phyloP scores from a whole-genome alignment of 108 stramenopile genomes.

The Skeletonema potamos region DNA sequence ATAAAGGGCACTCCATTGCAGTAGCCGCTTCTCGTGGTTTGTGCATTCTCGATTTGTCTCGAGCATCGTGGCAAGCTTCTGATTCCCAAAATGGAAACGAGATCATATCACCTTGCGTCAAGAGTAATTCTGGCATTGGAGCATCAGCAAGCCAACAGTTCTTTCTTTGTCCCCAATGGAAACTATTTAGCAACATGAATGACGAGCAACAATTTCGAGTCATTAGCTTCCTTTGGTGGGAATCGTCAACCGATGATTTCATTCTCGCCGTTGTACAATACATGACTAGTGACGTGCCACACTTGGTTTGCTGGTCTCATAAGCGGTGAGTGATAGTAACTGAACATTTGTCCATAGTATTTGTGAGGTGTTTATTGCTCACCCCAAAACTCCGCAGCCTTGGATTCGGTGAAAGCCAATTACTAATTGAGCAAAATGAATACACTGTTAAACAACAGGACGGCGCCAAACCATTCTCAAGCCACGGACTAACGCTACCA shows the following conservation, averaged over 20 bases:
- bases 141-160: not conserved
- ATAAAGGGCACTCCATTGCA: constrained; percentile 33
- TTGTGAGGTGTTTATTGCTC: not conserved
- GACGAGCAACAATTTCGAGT: constrained; percentile 41
- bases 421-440: constrained; percentile 9
- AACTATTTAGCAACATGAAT: constrained; percentile 36
- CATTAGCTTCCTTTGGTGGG: constrained; percentile 36
- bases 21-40: constrained; percentile 39
- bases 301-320: constrained; percentile 38
- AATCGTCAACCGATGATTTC: constrained; percentile 21
- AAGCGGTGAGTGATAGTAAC: constrained; percentile 9
- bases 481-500: constrained; percentile 22
- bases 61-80: not conserved
- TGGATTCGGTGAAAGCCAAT: constrained; percentile 34
- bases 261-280: constrained; percentile 42
- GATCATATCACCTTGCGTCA: not conserved
- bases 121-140: not conserved
- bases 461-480: not conserved
- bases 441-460: not conserved
- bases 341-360: not conserved
- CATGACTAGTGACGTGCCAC: constrained; percentile 2
- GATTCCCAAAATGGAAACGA: not conserved
- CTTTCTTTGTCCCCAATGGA: constrained; percentile 23
- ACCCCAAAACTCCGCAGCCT: constrained; percentile 4
- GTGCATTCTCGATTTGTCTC: constrained; percentile 37